phyloP scores from a whole-genome alignment of 1,284 basidiomycete species.

The Peniophora sp. region DNA sequence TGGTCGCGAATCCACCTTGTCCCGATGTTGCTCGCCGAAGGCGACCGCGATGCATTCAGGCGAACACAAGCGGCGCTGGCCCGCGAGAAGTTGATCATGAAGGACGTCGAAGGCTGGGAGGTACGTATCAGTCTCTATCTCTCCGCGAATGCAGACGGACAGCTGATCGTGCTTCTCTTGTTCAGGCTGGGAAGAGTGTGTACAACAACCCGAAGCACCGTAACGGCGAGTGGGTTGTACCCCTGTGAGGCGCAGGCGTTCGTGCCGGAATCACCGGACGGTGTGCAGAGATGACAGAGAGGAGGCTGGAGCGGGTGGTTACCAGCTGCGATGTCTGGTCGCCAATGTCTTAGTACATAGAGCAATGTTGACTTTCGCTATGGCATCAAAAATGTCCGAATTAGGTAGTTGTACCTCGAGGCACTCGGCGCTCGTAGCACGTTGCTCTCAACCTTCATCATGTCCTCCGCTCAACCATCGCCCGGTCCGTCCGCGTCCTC shows the following conservation, averaged over 20 bases:
- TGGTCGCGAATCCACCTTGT: slow-evolving; percentile 97
- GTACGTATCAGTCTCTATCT: slow-evolving; percentile 41
- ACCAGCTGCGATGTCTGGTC: too few relatives aligned
- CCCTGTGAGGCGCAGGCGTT: slow-evolving; percentile 33
- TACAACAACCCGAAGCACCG: slow-evolving; percentile 83
- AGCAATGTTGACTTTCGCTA: too few relatives aligned
- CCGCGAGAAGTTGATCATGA: slow-evolving; percentile 92
- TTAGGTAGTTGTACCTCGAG: too few relatives aligned
- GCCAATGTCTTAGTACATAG: too few relatives aligned
- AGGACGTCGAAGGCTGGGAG: slow-evolving; percentile 92
- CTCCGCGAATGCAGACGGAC: neutral
- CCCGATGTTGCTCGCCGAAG: slow-evolving; percentile 87
- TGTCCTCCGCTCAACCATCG: neutral
- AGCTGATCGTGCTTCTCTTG: slow-evolving; percentile 2
- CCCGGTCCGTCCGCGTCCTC: neutral
- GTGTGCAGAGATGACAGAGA: too few relatives aligned
- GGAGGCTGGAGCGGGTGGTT: too few relatives aligned
- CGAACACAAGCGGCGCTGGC: slow-evolving; percentile 73
- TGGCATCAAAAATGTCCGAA: too few relatives aligned
- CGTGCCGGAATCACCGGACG: too few relatives aligned
- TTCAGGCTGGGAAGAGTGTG: slow-evolving; percentile 71
- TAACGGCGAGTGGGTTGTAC: slow-evolving; percentile 52
- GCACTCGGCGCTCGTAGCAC: too few relatives aligned
- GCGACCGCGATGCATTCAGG: slow-evolving; percentile 86
- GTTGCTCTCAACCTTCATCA: too few relatives aligned